Evolutionary conservation across 2,329 filamentous ascomycete species (phyloP).

Genomic region (Tolypocladium endophyticum): DNA sequence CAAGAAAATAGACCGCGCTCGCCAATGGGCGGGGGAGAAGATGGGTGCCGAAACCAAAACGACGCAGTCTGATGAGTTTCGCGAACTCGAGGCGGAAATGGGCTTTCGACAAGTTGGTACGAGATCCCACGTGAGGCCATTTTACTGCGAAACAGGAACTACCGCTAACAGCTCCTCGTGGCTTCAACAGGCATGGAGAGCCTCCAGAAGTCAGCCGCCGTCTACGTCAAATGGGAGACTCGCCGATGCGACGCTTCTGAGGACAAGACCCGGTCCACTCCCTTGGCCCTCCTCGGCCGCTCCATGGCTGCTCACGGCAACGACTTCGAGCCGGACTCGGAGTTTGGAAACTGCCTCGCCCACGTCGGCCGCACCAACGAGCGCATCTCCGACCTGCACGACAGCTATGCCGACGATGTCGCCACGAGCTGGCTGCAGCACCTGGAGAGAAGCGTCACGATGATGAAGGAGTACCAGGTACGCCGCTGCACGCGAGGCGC

Average conservation of each 20-base stretch:
- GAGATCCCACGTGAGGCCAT: neutral
- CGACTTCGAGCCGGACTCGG: conserved; percentile 83
- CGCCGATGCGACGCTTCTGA: conserved; percentile 70
- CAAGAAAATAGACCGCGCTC: conserved; percentile 91
- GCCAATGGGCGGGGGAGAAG: conserved; percentile 96
- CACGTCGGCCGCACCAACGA: conserved; percentile 79
- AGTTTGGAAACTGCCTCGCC: conserved; percentile 79
- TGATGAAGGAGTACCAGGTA: conserved; percentile 98
- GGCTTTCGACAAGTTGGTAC: conserved; percentile 75
- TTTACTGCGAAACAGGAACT: neutral
- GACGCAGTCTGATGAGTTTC: conserved; percentile 81
- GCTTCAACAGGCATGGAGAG: conserved; percentile 66
- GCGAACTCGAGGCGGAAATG: conserved; percentile 83
- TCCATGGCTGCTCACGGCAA: conserved; percentile 85
- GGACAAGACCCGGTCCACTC: conserved; percentile 78
- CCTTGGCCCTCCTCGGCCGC: conserved; percentile 68
- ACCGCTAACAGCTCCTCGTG: neutral
- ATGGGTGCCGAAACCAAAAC: conserved; percentile 91
- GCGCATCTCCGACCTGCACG: conserved; percentile 74
- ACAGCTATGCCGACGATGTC: conserved; percentile 67
- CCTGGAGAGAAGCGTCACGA: conserved; percentile 77
- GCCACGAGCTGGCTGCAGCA: conserved; percentile 83
- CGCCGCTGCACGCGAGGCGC: conserved; percentile 10
- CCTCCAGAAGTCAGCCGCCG: conserved; percentile 74
- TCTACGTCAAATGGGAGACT: conserved; percentile 79